phyloP scores from a whole-genome alignment of 1,284 basidiomycete genomes.

The Mycosarcoma maydis region DNA sequence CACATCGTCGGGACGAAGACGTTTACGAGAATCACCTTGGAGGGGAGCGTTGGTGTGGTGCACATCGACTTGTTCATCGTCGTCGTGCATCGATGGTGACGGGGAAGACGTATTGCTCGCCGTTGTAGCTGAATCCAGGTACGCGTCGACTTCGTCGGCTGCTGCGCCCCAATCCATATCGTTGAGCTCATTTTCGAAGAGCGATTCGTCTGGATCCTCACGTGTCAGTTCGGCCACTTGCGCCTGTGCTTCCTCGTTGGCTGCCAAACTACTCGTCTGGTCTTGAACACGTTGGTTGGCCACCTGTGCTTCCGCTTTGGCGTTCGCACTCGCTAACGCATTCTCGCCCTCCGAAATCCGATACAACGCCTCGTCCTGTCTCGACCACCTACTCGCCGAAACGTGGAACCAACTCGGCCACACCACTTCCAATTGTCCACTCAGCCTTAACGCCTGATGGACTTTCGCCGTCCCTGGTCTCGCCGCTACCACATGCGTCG shows the following conservation, averaged over 20 bases:
- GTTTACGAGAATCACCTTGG: conserved; percentile 2
- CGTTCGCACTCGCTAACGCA: conserved; percentile 4
- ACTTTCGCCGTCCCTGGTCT: conserved; percentile 84
- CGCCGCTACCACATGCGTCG: conserved; percentile 89
- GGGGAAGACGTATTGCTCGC: conserved; percentile 41
- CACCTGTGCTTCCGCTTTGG: neutral
- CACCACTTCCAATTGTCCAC: conserved; percentile 77
- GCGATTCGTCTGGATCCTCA: conserved; percentile 14
- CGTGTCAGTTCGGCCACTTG: too few relatives aligned
- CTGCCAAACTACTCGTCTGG: too few relatives aligned
- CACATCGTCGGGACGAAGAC: conserved; percentile 5
- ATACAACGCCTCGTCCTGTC: conserved; percentile 78
- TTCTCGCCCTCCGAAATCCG: conserved; percentile 62
- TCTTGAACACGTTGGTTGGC: too few relatives aligned
- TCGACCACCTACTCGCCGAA: conserved; percentile 81
- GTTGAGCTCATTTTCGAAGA: conserved; percentile 44
- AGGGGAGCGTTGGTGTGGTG: conserved; percentile 3
- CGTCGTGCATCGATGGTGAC: conserved; percentile 14
- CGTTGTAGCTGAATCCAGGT: conserved; percentile 70
- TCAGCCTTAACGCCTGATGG: conserved; percentile 72
- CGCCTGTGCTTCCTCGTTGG: neutral
- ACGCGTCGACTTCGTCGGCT: conserved; percentile 85
- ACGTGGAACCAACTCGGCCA: conserved; percentile 88
- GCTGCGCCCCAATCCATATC: conserved; percentile 76
- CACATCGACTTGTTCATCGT: conserved; percentile 43